Base-by-base conservation (phyloP, 129 eudicot genomes). In the Oenanthe sinensis region DNA sequence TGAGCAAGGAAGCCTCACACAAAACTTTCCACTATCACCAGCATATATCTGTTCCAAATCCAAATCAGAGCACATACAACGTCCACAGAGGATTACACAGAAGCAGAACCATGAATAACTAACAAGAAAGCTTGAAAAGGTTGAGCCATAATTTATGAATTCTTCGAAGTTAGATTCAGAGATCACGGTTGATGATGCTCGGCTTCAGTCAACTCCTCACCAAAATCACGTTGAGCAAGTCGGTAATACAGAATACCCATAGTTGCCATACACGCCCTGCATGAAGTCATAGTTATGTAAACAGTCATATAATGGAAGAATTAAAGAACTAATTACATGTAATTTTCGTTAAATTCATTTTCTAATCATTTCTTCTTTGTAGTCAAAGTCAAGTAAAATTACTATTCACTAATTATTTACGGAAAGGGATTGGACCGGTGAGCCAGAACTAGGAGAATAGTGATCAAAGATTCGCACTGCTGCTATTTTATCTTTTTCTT, bases 241-340 rank as follows among this genome's bases (percentile, higher is more conserved):
- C 99, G 90, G 87, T 92, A 92, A 81, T 96, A 96, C 80, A 96
- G 82, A 48, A 96, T 90, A 48, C 99, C 99, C 97, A 96, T 96
- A 50, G 99, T 96, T 70, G 99, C 97, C 88, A 96, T 82, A 88
- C 99, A 92, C 6, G 99, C 99, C 97, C 99, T 96, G 88, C 84
- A 78, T 76, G 74, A 7, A 75, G 36, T 30, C 20, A 55, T 54
- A 24, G 33, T n/a, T 2, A 78, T 62, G 8, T 3, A 20, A 26
- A 24, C 5, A 73, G 5, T 22, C 12, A 73, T 20, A 10, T 44
- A n/a, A 72, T 1, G 15, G 48, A 16, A 40, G 3, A 42, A 8
- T 42, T 5, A 22, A 54, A 44, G 39, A 71, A 42, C 2, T 43
- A n/a, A 7, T 4, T 12, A 15, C 17, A 30, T 28, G 43, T 67